Percentiles rank a stretch among this genome's conserved stretches.
phyloP scores from a whole-genome alignment of 345 rosid genomes.

The Eucalyptus lansdowneana region DNA sequence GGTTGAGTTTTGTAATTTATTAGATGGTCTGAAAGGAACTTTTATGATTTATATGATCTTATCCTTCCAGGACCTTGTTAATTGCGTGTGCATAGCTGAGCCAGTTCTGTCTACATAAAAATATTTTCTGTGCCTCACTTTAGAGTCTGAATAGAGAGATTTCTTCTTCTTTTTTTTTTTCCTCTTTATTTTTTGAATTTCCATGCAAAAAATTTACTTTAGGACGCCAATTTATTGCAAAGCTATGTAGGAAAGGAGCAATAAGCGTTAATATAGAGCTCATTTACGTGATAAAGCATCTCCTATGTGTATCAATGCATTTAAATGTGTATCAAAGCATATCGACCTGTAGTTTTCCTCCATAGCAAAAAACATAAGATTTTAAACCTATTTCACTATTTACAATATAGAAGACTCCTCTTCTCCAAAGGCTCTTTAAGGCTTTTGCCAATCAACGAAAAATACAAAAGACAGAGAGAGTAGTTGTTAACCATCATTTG shows the following conservation, averaged over 20 bases:
- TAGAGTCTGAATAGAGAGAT: neutral
- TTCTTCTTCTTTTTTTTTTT: neutral
- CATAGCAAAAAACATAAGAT: neutral
- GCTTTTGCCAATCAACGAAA: neutral
- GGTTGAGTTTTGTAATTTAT: conserved; percentile 23
- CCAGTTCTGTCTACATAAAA: neutral
- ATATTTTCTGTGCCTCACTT: neutral
- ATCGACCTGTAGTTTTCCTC: neutral
- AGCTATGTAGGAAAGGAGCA: neutral
- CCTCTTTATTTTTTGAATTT: neutral
- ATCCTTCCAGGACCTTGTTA: neutral
- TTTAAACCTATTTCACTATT: neutral
- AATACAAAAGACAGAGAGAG: neutral
- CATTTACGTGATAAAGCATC: neutral
- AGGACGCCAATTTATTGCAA: neutral
- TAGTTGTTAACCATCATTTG: neutral
- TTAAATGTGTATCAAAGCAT: neutral
- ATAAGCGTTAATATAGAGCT: neutral
- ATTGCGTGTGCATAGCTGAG: neutral
- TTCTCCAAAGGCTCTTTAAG: neutral
- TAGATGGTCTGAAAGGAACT: neutral
- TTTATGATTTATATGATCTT: neutral
- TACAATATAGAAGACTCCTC: neutral
- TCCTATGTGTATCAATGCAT: neutral
- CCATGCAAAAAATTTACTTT: neutral